Conservation (phyloP, 1,284 basidiomycete species). For the Microbotryum lychnidis-dioicae region DNA sequence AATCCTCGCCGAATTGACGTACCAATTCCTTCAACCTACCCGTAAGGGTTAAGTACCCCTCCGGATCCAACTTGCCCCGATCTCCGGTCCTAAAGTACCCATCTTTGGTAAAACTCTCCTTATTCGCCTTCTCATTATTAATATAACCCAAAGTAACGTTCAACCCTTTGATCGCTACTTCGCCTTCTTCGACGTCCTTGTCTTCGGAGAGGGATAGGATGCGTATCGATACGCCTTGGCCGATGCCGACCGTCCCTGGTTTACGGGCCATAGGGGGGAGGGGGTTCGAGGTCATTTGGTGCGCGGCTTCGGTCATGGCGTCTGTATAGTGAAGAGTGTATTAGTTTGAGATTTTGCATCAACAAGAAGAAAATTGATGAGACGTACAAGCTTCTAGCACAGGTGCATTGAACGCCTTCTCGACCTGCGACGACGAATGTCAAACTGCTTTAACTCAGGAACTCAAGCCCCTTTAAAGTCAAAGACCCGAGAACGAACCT, state of each 20-base stretch:
- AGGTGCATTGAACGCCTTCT: constrained; percentile 45
- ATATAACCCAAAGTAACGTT: constrained; percentile 47
- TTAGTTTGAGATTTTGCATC: constrained; percentile 18
- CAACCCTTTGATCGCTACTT: constrained; percentile 45
- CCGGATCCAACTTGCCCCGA: constrained; percentile 53
- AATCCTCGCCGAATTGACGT: constrained; percentile 29
- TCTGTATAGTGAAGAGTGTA: constrained; percentile 13
- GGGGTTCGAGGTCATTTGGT: constrained; percentile 44
- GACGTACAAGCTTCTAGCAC: constrained; percentile 45
- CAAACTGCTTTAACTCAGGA: neutral
- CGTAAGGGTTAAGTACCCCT: constrained; percentile 55
- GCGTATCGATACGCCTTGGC: constrained; percentile 45
- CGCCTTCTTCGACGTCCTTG: constrained; percentile 37
- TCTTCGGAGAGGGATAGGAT: constrained; percentile 31
- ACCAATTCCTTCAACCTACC: constrained; percentile 53
- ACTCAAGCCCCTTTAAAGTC: neutral
- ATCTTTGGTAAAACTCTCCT: constrained; percentile 39
- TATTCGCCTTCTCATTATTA: constrained; percentile 42
- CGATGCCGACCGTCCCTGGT: constrained; percentile 45
- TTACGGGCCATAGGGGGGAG: constrained; percentile 40
- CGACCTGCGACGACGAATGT: constrained; percentile 31
- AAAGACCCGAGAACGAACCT: constrained; percentile 2
- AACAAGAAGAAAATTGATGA: constrained; percentile 36
- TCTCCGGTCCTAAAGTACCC: constrained; percentile 55
- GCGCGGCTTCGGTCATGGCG: constrained; percentile 39